Conservation (phyloP, 2,329 filamentous ascomycete genomes). For the Taxawa tesnikishii region DNA sequence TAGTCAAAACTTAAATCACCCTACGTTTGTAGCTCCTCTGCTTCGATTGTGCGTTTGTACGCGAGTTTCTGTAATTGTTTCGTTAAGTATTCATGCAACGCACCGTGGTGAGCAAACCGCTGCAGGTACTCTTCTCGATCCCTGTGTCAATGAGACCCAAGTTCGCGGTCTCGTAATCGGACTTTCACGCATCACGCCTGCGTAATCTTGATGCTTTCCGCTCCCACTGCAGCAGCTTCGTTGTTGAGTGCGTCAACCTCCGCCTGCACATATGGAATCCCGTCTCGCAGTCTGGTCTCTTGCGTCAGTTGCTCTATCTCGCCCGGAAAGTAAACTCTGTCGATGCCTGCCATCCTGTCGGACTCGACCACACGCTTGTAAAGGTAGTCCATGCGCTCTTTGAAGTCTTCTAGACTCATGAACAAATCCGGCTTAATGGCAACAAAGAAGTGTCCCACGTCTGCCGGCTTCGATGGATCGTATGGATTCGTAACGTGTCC, state of each 20-base stretch:
- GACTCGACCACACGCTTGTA: conserved; percentile 41
- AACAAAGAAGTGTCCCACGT: conserved; percentile 24
- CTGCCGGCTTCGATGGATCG: conserved; percentile 39
- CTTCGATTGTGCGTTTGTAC: too few relatives aligned
- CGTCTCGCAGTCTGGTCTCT: conserved; percentile 26
- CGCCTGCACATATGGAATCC: conserved; percentile 37
- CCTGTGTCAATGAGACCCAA: too few relatives aligned
- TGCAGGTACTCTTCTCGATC: too few relatives aligned
- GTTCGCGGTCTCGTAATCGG: too few relatives aligned
- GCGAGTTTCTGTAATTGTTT: too few relatives aligned
- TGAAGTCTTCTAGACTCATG: conserved; percentile 20
- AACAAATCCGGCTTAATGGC: conserved; percentile 24
- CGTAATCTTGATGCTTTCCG: conserved; percentile 4
- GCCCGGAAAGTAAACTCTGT: conserved; percentile 45
- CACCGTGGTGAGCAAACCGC: too few relatives aligned
- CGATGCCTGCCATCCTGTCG: conserved; percentile 41
- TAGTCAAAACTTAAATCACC: too few relatives aligned
- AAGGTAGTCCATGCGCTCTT: conserved; percentile 41
- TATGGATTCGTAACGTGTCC: conserved; percentile 68
- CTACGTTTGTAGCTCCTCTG: too few relatives aligned
- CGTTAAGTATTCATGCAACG: too few relatives aligned
- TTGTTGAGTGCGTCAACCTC: conserved; percentile 38
- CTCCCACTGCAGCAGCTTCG: conserved; percentile 34
- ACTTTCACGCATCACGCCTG: too few relatives aligned
- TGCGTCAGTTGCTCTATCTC: conserved; percentile 42